Base-by-base conservation (phyloP, 75 land plant genomes). In the Cryptomeria japonica region DNA sequence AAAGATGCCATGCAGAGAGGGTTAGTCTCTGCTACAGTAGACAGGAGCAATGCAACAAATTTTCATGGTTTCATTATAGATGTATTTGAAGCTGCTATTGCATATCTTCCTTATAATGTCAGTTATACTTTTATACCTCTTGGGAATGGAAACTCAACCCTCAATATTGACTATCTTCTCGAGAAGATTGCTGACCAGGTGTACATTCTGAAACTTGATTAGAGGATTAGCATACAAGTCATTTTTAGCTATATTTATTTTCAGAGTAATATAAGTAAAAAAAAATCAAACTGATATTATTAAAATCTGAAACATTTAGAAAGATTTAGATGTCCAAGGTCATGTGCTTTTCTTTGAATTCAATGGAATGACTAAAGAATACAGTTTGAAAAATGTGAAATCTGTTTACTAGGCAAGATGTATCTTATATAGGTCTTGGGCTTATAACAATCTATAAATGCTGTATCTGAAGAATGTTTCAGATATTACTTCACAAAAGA, bases 51-150 rank as follows among this genome's bases (percentile, higher is more conserved):
- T 39, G 5, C 16, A 3, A 79, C 87, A 16, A 49, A 36, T 34
- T 79, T 73, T 55, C 73, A 78, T 78, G 90, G 90, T 32, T 89
- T 89, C 83, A 86, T 87, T 77, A 89, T 86, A 44, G 80, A 86
- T 34, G 90, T 89, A 12, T 89, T 89, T 80, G 31, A 89, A 28
- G 80, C 87, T 86, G 87, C 90, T 31, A 83, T 86, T 47, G 46
- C 41, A 36, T 86, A 79, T 79, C 84, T 89, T 77, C 84, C 83
- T 32, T 89, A 89, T 73, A 87, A 78, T 58, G 83, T 89, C 36
- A 88, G 88, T 78, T 89, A 89, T 88, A 38, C 36, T 34, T 89
- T 53, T 58, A 39, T 46, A n/a, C n/a, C 41, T 46, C n/a, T 85
- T 78, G 87, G 88, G 13, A 70, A 86, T 77, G 87, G 90, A 53